phyloP scores from a whole-genome alignment of 164 flowering plant genomes.

The Tetrastigma voinierianum region DNA sequence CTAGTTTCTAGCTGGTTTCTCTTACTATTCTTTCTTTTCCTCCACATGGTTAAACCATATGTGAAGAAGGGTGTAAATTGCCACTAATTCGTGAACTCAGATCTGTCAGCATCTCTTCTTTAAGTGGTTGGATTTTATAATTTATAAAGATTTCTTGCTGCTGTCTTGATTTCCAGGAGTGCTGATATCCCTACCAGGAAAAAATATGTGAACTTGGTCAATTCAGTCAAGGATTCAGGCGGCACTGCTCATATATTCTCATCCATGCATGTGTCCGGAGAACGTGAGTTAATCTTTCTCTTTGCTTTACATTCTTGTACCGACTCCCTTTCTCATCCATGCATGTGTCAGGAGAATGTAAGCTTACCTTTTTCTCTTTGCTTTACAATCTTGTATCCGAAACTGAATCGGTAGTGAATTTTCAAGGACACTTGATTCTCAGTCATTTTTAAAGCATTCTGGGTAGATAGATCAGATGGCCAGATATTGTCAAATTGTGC shows the following conservation, averaged over 20 bases:
- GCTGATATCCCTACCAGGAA: slow-evolving; percentile 64
- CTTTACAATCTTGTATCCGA: not conserved
- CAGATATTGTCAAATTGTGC: no score
- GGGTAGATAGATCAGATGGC: no score
- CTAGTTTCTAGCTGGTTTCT: no score
- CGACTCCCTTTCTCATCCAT: slow-evolving; percentile 78
- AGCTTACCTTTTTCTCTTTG: slow-evolving; percentile 21
- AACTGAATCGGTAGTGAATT: not conserved
- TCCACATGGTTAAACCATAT: no score
- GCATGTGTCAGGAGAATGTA: slow-evolving; percentile 97
- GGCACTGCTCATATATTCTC: slow-evolving; percentile 82
- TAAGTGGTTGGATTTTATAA: no score
- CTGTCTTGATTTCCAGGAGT: slow-evolving; percentile 48
- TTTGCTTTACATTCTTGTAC: not conserved
- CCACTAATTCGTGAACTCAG: no score
- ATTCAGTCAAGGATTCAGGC: slow-evolving; percentile 84
- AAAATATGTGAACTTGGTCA: slow-evolving; percentile 74
- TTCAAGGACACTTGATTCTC: not conserved
- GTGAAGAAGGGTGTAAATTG: no score
- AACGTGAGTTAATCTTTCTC: slow-evolving; percentile 54
- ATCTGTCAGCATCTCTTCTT: no score
- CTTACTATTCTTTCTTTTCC: no score
- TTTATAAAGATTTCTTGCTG: no score
- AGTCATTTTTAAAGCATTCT: not conserved
- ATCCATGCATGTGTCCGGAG: slow-evolving; percentile 95